Evolutionary conservation across 169 alveolate species (phyloP).

Genomic region (Pseudocohnilembus persalinus): DNA sequence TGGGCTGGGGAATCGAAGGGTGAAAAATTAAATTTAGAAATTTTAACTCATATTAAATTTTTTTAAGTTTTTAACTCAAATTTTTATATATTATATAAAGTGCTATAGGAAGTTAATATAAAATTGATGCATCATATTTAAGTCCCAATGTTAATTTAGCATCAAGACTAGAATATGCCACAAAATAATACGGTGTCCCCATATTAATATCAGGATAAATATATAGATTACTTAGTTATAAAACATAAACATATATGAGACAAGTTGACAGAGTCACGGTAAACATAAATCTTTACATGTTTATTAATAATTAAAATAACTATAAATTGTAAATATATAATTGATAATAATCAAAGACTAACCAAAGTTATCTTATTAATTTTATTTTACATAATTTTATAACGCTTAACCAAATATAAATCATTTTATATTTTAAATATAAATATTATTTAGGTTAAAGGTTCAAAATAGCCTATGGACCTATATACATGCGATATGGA

Average conservation of each 20-base stretch:
- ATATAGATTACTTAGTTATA: conserved; percentile 24
- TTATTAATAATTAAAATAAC: background rate
- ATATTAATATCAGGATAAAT: conserved; percentile 61
- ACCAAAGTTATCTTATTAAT: no score
- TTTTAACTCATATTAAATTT: background rate
- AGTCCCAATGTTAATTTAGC: conserved; percentile 94
- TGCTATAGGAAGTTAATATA: conserved; percentile 94
- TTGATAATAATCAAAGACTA: no score
- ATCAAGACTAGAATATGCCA: conserved; percentile 91
- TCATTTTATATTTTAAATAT: no score
- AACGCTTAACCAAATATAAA: no score
- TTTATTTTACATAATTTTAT: no score
- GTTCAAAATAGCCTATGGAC: conserved; percentile 68
- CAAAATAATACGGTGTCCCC: conserved; percentile 87
- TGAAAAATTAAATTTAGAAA: background rate
- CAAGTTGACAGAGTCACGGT: conserved; percentile 56
- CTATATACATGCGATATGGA: conserved; percentile 80
- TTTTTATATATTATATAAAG: conserved; percentile 81
- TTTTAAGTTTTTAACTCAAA: no score
- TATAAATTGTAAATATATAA: no score
- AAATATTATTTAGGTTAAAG: conserved; percentile 47
- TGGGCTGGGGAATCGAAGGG: conserved; percentile 77
- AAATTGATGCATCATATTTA: conserved; percentile 94
- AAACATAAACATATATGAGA: conserved; percentile 38
- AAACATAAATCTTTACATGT: background rate